Evolutionary conservation across 2,329 filamentous ascomycete genomes (phyloP), one percentile per base, ranked within the genome.

Genomic region (Pseudogymnoascus pannorum): DNA sequence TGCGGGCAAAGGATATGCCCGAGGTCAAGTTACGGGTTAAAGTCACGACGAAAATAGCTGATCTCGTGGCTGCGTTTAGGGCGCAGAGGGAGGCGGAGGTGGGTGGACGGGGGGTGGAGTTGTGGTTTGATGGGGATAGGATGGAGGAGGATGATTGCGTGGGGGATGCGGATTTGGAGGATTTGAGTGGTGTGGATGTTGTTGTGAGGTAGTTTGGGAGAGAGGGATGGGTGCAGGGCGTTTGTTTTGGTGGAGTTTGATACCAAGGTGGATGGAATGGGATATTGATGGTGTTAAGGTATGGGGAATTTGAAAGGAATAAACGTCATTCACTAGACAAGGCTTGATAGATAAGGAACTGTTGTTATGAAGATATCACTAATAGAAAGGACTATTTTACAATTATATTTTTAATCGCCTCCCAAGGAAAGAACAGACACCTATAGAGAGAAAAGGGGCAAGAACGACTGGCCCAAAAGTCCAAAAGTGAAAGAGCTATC

Each of bases 161-260:
- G 51, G 78, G 78, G 48, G 85, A 89, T 35, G 81, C 86, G 2
- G 91, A 91, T 16, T 83, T 96, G 40, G 84, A 84, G 51, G 88
- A 95, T 68, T 79, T 86, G 76, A 89, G 93, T 71, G 79, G 81
- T 26, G 76, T 96, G 33, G 91, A 96, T 72, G 88, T 94, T 20
- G 80, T 87, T 66, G 73, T 92, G 60, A 83, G 79, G 66, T 84
- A 60, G 59, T 8, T n/a, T 7, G 6, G n/a, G 20, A 54, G 11
- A 20, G 44, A 8, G 16, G 35, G n/a, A 16, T 36, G 35, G 7
- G 7, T 40, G 18, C 2, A 16, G 16, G 36, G 36, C 36, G 36
- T 40, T 40, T 18, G n/a, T n/a, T n/a, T n/a, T n/a, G n/a, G 35
- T 18, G 35, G 35, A 7, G 5, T n/a, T 36, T 18, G 36, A 38